These are phyloP conservation scores for Fraxinus sp. DNA, from an alignment of 305 asterid genomes.

Conservation along the genomic window DNA sequence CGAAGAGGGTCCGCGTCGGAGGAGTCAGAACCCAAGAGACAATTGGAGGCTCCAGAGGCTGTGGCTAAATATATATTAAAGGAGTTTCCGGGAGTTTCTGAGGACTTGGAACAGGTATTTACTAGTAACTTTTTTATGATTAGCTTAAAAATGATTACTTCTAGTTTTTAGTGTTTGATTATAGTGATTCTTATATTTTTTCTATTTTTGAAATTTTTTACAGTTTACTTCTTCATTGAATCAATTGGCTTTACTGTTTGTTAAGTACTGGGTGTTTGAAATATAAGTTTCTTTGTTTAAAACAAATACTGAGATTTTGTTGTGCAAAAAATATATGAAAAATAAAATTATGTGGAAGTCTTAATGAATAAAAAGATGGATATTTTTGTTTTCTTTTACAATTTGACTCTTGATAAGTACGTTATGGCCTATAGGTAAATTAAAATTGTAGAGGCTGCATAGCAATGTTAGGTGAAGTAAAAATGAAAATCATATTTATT, in stretches of 20 bases:
- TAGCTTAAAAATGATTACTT: neutral
- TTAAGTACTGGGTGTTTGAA: neutral
- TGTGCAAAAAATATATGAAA: neutral
- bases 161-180: neutral
- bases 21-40: constrained; percentile 35
- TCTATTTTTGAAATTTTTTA: neutral
- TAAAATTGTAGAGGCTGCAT: neutral
- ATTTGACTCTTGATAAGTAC: neutral
- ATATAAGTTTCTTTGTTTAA: neutral
- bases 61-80: constrained; percentile 51
- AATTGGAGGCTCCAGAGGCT: constrained; percentile 42
- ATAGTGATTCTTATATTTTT: neutral
- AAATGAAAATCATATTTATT: neutral
- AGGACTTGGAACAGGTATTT: constrained; percentile 73
- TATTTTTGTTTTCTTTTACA: neutral
- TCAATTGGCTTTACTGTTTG: neutral
- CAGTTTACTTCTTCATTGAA: neutral
- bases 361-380: neutral
- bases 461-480: neutral
- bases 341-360: neutral
- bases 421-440: neutral
- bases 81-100: constrained; percentile 78
- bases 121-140: neutral
- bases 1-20: constrained; percentile 42
- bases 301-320: neutral